Evolutionary conservation across 257 asterid genomes (phyloP).

Genomic region (Solanum acaule): DNA sequence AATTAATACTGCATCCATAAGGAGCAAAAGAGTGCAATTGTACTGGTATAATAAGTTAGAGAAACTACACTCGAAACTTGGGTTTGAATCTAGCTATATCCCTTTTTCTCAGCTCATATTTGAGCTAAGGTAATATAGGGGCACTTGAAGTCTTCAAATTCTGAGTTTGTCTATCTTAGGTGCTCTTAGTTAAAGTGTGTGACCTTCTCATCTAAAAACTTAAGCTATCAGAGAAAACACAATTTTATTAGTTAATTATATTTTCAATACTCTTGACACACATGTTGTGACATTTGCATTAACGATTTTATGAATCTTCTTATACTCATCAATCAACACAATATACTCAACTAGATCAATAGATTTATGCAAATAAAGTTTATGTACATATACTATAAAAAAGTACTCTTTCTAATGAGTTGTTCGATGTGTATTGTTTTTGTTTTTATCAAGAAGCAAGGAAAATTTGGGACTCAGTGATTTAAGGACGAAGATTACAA

Average conservation of each 20-base stretch:
- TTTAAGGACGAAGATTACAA: background rate
- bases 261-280: background rate
- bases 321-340: background rate
- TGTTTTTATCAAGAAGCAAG: background rate
- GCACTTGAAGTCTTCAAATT: background rate
- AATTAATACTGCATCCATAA: fast-evolving
- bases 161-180: background rate
- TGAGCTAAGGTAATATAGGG: background rate
- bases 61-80: background rate
- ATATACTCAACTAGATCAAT: background rate
- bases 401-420: background rate
- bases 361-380: background rate
- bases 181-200: background rate
- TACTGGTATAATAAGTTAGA: background rate
- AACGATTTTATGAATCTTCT: background rate
- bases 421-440: background rate
- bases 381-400: background rate
- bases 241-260: too few species aligned
- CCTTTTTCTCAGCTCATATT: too few species aligned
- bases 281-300: background rate
- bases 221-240: background rate
- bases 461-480: background rate
- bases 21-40: background rate
- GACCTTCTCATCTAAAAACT: too few species aligned
- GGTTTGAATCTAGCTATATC: fast-evolving